Base-by-base conservation (phyloP, 495 filamentous ascomycete genomes). In the Hypoxylon lienhwacheense region DNA sequence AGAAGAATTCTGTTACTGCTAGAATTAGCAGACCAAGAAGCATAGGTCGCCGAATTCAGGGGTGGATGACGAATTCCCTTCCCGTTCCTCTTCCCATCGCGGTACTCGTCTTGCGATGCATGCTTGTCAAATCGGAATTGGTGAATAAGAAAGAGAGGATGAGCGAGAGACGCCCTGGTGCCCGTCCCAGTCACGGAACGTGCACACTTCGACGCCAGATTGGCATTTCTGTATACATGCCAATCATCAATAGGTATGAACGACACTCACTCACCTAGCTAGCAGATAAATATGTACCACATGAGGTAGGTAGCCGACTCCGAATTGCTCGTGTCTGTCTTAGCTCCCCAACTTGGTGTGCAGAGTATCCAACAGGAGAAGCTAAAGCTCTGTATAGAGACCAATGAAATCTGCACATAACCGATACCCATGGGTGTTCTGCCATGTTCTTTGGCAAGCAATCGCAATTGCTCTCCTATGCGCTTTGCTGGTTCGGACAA, bases 371-470 rank as follows among this genome's bases (percentile, higher is more conserved):
- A 43, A 45, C 50, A 24, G 40, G 40, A 31, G 41, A 34, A 52
- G 34, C 33, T 52, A 40, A 49, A 53, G 58, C 46, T 46, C 34
- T 61, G 51, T 52, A 36, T 55, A 28, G 17, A 44, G 26, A 42
- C 34, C 57, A 47, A 47, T 29, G 24, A 16, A 32, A n/a, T n/a
- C 22, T 8, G 15, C 15, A 33, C 1, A 10, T 15, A 25, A 26
- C 24, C 8, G n/a, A n/a, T n/a, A n/a, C n/a, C n/a, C n/a, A n/a
- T 10, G 3, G 10, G 25, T 28, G 10, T 4, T 35, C n/a, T 22
- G 39, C 28, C 50, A 53, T 17, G 26, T 43, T 11, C 19, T 43
- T 37, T 59, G 48, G n/a, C 43, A 48, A 47, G 55, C 42, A 42
- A 51, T 53, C 28, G 24, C 10, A 15, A 16, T 42, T 22, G 16